These are phyloP conservation scores for Talaromyces ruber DNA, from an alignment of 495 filamentous ascomycete species.

Conservation along the genomic window DNA sequence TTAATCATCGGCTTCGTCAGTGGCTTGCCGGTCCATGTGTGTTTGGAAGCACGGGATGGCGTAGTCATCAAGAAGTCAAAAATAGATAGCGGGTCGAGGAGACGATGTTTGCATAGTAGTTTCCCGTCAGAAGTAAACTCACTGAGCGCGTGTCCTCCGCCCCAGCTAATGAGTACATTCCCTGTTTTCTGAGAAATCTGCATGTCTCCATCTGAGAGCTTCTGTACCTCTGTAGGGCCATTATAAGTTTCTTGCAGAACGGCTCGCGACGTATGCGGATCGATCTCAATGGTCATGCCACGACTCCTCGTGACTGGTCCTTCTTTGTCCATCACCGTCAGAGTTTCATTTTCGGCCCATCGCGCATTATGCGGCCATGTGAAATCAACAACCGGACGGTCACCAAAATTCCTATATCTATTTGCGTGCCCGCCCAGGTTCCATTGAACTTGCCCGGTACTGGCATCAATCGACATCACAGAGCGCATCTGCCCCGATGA, in stretches of 20 bases:
- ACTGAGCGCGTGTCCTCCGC: constrained; percentile 40
- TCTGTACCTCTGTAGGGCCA: constrained; percentile 32
- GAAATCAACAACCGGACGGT: constrained; percentile 28
- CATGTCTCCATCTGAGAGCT: constrained; percentile 47
- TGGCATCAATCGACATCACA: constrained; percentile 33
- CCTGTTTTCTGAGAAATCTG: constrained; percentile 43
- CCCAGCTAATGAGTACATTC: constrained; percentile 51
- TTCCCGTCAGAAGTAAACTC: constrained; percentile 43
- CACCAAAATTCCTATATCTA: constrained; percentile 22
- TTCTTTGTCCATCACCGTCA: constrained; percentile 47
- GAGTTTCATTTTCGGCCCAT: constrained; percentile 30
- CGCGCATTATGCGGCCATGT: constrained; percentile 52
- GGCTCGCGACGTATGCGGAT: constrained; percentile 35
- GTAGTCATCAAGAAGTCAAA: constrained; percentile 3
- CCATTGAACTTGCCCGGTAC: constrained; percentile 51
- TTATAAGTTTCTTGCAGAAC: constrained; percentile 26
- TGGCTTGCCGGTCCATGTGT: constrained; percentile 22
- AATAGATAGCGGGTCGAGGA: constrained; percentile 20
- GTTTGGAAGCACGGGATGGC: constrained; percentile 27
- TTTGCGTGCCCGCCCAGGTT: constrained; percentile 37
- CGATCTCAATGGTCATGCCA: constrained; percentile 24
- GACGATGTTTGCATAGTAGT: constrained; percentile 26
- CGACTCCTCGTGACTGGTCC: constrained; percentile 23
- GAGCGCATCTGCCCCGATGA: constrained; percentile 47
- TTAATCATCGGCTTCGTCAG: constrained; percentile 17